Base-by-base conservation (phyloP, 108 stramenopile genomes). In the Pseudonitzschia multiseries region DNA sequence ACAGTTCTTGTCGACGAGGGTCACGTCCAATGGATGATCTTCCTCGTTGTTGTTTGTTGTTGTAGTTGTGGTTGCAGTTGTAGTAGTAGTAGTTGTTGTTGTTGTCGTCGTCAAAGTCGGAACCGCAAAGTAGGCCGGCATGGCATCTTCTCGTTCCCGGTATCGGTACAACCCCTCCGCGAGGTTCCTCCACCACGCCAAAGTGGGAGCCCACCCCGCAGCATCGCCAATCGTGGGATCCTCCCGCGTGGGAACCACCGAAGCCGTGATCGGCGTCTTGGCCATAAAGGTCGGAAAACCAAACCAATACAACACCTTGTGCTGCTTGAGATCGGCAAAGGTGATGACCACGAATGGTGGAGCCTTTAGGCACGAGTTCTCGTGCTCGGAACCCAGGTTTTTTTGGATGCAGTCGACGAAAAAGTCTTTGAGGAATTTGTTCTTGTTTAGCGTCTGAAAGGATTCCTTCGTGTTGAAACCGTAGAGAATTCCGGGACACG, bases 291-390 rank as follows among this genome's bases (percentile, higher is more conserved):
- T 83, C 15, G 94, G 94, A 74, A 92, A 85, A 0, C 90, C 94
- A 79, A 91, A 93, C 91, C 94, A 95, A 79, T 95, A 93, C 4
- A 95, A 76, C 1, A 87, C 85, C 64, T 83, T 83, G 74, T 95
- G 92, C 51, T 81, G 82, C 68, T 95, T 95, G 40, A 95, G 65
- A 72, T 95, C 90, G 21, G 87, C 84, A 73, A 87, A 85, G 2
- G 84, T 82, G 12, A 91, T 40, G 43, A 90, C 74, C 0, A 81
- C 59, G 33, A 87, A 61, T 0, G 82, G 56, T 13, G 81, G 51
- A 6, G 90, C 68, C 13, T 59, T 53, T 33, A 77, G 29, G 33
- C 0, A 33, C 0, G 0, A 31, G 33, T 0, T 17, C 0, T 33
- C 8, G 61, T 54, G 68, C n/a, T n/a, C n/a, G n/a, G n/a, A n/a